phyloP scores from a whole-genome alignment of 495 filamentous ascomycete species.

The Penicillium parvum region DNA sequence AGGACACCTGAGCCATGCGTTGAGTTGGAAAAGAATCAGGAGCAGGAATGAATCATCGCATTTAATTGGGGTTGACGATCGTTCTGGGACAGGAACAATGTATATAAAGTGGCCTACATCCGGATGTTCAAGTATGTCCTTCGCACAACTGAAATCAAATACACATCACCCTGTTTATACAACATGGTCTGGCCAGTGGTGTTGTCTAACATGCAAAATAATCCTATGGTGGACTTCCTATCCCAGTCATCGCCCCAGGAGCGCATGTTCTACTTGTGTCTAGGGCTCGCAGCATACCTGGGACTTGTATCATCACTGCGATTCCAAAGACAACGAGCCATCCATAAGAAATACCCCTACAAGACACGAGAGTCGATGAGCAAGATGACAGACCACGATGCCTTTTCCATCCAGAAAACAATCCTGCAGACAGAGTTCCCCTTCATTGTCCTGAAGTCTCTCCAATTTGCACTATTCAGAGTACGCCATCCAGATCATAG shows the following conservation, averaged over 20 bases:
- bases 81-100: not conserved
- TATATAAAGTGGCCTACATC: not conserved
- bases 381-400: conserved; percentile 56
- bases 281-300: conserved; percentile 19
- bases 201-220: not conserved
- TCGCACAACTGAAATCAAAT: not conserved
- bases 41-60: not conserved
- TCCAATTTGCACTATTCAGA: conserved; percentile 60
- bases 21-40: not conserved
- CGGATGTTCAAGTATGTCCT: not conserved
- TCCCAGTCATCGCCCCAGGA: conserved; percentile 1
- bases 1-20: not conserved
- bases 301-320: conserved; percentile 33
- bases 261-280: conserved; percentile 2
- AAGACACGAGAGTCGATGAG: conserved; percentile 46
- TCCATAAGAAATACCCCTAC: conserved; percentile 44
- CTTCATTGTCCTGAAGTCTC: conserved; percentile 44
- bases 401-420: conserved; percentile 49
- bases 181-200: conserved; percentile 1
- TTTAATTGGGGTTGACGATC: not conserved
- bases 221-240: not conserved
- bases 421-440: conserved; percentile 53
- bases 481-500: not conserved
- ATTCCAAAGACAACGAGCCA: conserved; percentile 38
- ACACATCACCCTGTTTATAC: not conserved